phyloP scores from a whole-genome alignment of 345 rosid species.

The Ceriops tagal region DNA sequence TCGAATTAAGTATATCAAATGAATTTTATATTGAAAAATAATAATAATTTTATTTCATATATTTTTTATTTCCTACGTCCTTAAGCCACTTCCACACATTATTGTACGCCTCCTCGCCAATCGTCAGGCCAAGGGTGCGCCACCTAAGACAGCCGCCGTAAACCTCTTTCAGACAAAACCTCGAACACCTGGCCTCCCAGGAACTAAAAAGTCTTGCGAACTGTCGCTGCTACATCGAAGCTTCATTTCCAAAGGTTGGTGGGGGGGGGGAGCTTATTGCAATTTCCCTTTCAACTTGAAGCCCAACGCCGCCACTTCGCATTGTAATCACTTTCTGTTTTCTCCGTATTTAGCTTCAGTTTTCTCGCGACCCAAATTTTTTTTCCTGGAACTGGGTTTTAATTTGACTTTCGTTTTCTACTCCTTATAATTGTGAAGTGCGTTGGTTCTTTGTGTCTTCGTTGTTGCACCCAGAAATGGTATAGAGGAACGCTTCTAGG shows the following conservation, averaged over 20 bases:
- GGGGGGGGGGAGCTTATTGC: not conserved
- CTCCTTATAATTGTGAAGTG: not conserved
- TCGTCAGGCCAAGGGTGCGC: too few relatives aligned
- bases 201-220: too few relatives aligned
- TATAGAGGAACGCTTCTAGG: not conserved
- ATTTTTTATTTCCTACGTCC: too few relatives aligned
- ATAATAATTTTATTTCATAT: too few relatives aligned
- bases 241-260: not conserved
- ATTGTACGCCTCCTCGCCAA: too few relatives aligned
- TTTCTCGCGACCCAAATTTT: not conserved
- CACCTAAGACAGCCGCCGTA: too few relatives aligned
- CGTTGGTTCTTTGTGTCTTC: not conserved
- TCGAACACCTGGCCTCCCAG: too few relatives aligned
- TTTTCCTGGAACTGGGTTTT: not conserved
- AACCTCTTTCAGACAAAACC: too few relatives aligned
- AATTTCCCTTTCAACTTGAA: not conserved
- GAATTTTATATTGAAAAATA: too few relatives aligned
- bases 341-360: not conserved
- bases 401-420: not conserved
- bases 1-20: too few relatives aligned
- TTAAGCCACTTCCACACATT: too few relatives aligned
- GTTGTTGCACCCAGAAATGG: slow-evolving; percentile 7
- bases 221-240: too few relatives aligned
- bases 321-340: not conserved
- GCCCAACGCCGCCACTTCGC: not conserved